Evolutionary conservation across 352 stramenopile species (phyloP), one percentile per base, ranked within the genome.

Genomic region (Pythium coloratum): DNA sequence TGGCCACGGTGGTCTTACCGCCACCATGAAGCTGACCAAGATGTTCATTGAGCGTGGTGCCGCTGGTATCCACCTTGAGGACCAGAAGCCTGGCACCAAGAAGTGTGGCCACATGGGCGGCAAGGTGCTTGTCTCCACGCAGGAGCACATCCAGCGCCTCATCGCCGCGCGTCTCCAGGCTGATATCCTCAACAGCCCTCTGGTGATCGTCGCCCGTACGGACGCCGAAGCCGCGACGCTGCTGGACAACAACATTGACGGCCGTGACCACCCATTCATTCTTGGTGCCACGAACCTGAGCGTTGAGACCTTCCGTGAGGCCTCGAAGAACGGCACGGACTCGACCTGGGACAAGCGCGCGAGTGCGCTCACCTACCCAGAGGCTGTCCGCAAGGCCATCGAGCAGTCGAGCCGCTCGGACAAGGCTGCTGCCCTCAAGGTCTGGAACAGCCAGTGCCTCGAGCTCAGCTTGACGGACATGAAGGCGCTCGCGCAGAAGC

Each of bases 101-200:
- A 99, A 99, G 80, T 99, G 97, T 75, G 97, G 97, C 44, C 97
- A 99, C 84, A 99, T 99, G 96, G 96, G 96, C 33, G 96, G 96
- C 55, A 99, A 99, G 81, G 96, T 99, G 54, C 85, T 99, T 12
- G 96, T 99, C 24, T 96, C 94, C 24, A 98, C 97, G 13, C 88
- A 98, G 74, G 97, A 99, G 81, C 97, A 99, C 79, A 95, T 98
- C 72, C 94, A 99, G 85, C 92, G 97, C 28, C 81, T 99, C 14
- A 97, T 98, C 24, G 97, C 97, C 26, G 96, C 97, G 38, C 90
- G 97, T 65, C 82, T 99, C 36, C 96, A 98, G 63, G 92, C 92
- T 26, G 97, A 99, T 77, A 96, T 99, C 73, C 80, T 99, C 59
- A 96, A 96, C 65, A 95, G 90, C 47, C 88, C 96, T 13, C 89